A percentile compares a stretch with the other conserved stretches of the same genome.
Evolutionary conservation across 805 yeast species (phyloP).

Genomic region (Metschnikowia colocasiae): DNA sequence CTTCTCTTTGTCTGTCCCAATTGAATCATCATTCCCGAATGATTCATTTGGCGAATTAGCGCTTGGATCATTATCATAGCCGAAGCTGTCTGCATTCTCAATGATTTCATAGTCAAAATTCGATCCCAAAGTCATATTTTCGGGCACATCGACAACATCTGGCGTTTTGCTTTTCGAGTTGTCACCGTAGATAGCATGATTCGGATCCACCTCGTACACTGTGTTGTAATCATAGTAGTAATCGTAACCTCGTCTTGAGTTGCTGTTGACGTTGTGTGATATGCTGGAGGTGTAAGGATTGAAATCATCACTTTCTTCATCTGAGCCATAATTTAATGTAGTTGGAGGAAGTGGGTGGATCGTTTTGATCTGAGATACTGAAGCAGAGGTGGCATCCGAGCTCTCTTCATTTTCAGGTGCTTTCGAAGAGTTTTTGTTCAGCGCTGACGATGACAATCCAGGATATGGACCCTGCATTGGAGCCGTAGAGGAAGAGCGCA

Average conservation of each 20-base stretch:
- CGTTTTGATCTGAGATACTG: constrained; percentile 42
- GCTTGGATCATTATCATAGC: constrained; percentile 9
- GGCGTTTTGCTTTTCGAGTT: constrained; percentile 27
- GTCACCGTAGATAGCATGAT: constrained; percentile 36
- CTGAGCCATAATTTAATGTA: constrained; percentile 69
- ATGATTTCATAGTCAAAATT: constrained; percentile 37
- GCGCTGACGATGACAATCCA: constrained; percentile 13
- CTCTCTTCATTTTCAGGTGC: constrained; percentile 20
- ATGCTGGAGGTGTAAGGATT: constrained; percentile 48
- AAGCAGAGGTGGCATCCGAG: constrained; percentile 30
- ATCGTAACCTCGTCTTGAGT: constrained; percentile 62
- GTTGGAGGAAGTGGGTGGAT: constrained; percentile 86
- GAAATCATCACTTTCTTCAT: constrained; percentile 60
- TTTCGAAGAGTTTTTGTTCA: constrained; percentile 7
- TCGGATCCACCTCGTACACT: constrained; percentile 57
- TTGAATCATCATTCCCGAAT: background rate
- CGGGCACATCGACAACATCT: constrained; percentile 46
- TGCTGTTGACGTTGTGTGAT: constrained; percentile 69
- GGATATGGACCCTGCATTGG: constrained; percentile 16
- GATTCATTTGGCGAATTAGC: constrained; percentile 15
- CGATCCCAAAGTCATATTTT: constrained; percentile 40
- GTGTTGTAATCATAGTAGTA: constrained; percentile 78
- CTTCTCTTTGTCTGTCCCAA: constrained; percentile 8
- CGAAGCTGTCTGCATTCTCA: constrained; percentile 23
- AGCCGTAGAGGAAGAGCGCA: constrained; percentile 41